Evolutionary conservation across 306 rosid species (phyloP).

Genomic region (Purshia tridentata): DNA sequence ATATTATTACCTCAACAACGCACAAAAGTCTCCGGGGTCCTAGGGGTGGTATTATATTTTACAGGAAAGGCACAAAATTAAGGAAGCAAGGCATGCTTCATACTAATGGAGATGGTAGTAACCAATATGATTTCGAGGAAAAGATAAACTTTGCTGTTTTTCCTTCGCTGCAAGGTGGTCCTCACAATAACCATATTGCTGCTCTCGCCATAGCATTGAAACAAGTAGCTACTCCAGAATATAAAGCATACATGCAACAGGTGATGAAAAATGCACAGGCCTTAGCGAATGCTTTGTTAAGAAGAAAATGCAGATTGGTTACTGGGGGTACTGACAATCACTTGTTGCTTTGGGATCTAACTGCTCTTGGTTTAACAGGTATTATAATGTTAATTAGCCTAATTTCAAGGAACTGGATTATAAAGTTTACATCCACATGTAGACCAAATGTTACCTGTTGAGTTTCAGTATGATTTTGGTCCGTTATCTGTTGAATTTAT

Average conservation of each 20-base stretch:
- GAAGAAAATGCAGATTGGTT: slow-evolving; percentile 81
- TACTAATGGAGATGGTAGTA: slow-evolving; percentile 46
- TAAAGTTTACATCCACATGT: neutral
- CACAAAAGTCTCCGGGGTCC: slow-evolving; percentile 93
- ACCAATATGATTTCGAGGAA: slow-evolving; percentile 64
- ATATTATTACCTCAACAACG: slow-evolving; percentile 79
- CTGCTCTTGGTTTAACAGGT: slow-evolving; percentile 72
- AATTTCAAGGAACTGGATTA: neutral
- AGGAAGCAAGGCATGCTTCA: slow-evolving; percentile 52
- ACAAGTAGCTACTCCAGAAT: slow-evolving; percentile 77
- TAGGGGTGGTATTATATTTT: slow-evolving; percentile 83
- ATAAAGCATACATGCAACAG: slow-evolving; percentile 69
- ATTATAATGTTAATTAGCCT: slow-evolving; percentile 16
- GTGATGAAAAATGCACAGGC: slow-evolving; percentile 88
- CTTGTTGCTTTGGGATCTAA: slow-evolving; percentile 85
- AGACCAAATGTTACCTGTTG: neutral
- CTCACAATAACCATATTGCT: slow-evolving; percentile 81
- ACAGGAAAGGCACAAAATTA: slow-evolving; percentile 61
- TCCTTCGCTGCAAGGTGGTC: slow-evolving; percentile 88
- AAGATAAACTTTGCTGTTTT: slow-evolving; percentile 77
- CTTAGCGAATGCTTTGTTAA: slow-evolving; percentile 66
- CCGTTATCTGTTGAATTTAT: neutral
- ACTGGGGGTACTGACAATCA: slow-evolving; percentile 89
- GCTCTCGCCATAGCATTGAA: slow-evolving; percentile 83
- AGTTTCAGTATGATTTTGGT: neutral